Evolutionary conservation across 2,329 filamentous ascomycete species (phyloP).

Genomic region (Aspergillus candidus): DNA sequence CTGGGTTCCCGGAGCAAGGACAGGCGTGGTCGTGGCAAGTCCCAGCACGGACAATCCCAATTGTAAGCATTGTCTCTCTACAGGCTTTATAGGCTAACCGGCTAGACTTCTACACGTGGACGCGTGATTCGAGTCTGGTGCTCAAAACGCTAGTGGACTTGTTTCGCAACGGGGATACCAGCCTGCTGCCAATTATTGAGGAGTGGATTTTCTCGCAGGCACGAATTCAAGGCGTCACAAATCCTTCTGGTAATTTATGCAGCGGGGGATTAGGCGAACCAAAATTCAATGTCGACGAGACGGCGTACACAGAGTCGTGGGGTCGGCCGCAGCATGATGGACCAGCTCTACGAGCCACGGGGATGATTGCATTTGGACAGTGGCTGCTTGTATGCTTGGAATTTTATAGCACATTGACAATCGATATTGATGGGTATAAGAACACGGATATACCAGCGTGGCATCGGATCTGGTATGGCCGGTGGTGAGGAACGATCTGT

Average conservation of each 20-base stretch:
- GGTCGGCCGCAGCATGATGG: conserved; percentile 76
- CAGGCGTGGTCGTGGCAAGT: conserved; percentile 11
- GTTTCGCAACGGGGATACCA: conserved; percentile 55
- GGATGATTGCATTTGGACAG: conserved; percentile 65
- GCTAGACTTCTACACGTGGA: conserved; percentile 78
- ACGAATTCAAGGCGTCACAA: conserved; percentile 58
- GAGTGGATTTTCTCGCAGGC: conserved; percentile 65
- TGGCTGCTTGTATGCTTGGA: conserved; percentile 53
- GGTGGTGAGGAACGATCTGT: conserved; percentile 67
- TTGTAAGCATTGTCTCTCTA: conserved; percentile 38
- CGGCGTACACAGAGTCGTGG: conserved; percentile 59
- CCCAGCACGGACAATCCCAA: conserved; percentile 43
- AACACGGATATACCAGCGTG: conserved; percentile 51
- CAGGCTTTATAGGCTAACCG: background rate
- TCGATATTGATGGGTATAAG: conserved; percentile 12
- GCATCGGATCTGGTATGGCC: conserved; percentile 61
- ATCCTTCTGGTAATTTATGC: conserved; percentile 58
- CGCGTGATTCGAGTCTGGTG: conserved; percentile 64
- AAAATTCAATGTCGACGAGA: conserved; percentile 63
- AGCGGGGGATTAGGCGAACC: conserved; percentile 60
- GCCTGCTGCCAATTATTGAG: conserved; percentile 56
- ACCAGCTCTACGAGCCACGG: conserved; percentile 67
- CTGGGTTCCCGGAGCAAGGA: conserved; percentile 4
- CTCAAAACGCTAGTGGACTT: conserved; percentile 64
- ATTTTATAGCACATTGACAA: background rate